Percentiles rank a stretch among this genome's conserved stretches.
These are phyloP conservation scores for Ceratobasidium sp. DNA, from an alignment of 1,284 basidiomycete species.

Conservation along the genomic window DNA sequence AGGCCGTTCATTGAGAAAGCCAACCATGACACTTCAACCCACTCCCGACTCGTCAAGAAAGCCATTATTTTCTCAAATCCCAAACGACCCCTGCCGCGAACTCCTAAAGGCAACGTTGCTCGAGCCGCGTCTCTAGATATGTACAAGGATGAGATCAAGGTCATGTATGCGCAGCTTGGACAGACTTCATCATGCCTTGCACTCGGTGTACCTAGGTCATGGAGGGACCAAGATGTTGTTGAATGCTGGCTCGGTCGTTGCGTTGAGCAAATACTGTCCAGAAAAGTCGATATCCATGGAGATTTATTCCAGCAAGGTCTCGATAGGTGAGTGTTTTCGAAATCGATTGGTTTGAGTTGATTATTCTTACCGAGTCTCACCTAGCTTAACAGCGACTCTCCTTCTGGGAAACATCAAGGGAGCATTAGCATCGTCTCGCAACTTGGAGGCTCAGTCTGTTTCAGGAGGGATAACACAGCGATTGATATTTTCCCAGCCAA, in stretches of 20 bases:
- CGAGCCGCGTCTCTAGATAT: slow-evolving; percentile 42
- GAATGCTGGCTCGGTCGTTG: slow-evolving; percentile 23
- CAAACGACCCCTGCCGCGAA: slow-evolving; percentile 38
- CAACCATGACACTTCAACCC: slow-evolving; percentile 59
- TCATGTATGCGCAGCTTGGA: slow-evolving; percentile 45
- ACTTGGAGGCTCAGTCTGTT: background rate
- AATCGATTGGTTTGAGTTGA: background rate
- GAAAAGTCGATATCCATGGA: background rate
- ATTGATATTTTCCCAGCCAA: slow-evolving; percentile 33
- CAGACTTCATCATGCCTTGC: background rate
- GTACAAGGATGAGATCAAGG: slow-evolving; percentile 48
- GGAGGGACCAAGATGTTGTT: slow-evolving; percentile 16
- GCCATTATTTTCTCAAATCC: slow-evolving; percentile 29
- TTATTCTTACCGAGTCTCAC: background rate
- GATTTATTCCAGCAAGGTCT: slow-evolving; percentile 45
- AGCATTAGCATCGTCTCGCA: slow-evolving; percentile 7
- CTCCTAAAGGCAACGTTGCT: slow-evolving; percentile 46
- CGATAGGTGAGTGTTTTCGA: slow-evolving; percentile 8
- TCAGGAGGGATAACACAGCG: slow-evolving; percentile 9
- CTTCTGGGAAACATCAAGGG: slow-evolving; percentile 18
- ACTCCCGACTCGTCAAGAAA: slow-evolving; percentile 61
- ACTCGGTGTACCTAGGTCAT: slow-evolving; percentile 4
- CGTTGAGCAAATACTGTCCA: slow-evolving; percentile 3
- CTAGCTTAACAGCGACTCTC: slow-evolving; percentile 35
- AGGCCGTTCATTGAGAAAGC: slow-evolving; percentile 61